Base-by-base conservation (phyloP, 176 grass and related monocot species). In the Hsuehochloa calcarea region DNA sequence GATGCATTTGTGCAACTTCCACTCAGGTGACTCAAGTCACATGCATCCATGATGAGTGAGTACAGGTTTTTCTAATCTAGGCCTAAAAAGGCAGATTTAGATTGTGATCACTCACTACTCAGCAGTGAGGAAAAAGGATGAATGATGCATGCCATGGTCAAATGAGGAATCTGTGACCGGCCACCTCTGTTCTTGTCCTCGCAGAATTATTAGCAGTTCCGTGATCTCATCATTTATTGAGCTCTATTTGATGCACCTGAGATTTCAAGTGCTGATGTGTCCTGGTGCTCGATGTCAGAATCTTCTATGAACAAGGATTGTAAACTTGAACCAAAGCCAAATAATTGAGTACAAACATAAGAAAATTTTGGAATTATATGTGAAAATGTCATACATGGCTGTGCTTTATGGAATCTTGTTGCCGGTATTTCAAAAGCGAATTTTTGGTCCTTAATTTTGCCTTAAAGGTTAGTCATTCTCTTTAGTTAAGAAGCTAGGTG, bases 121-220 rank as follows among this genome's bases (percentile, higher is more conserved):
- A 4, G 49, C 22, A 75, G 9, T 56, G 50, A 58, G 2, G 50
- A 56, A 75, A 38, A 75, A 0, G 49, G 50, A 38, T 20, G 25
- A 29, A 8, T 74, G 25, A 13, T n/a, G 47, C 70, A 60, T 82
- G 10, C 4, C 38, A 47, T 60, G 85, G 85, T 88, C 79, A 82
- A 82, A 82, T 82, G 22, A 70, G 50, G 72, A 82, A 87, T 87
- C 79, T 68, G 65, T 82, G 86, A 60, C 86, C 40, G 79, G n/a
- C 26, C 82, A 71, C 40, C 6, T 70, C 65, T 85, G 47, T 56
- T 61, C 52, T 61, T 70, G 65, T 61, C 39, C 84, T 85, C 71
- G 52, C 41, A 27, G 29, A 41, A 82, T 82, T 47, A 22, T 60
- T 61, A 37, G 50, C 26, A 47, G 39, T 44, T 74, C 75, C 85